A percentile compares a stretch with the other conserved stretches of the same genome.
Conservation (phyloP, 345 rosid species). For the Stellera chamaejasme region DNA sequence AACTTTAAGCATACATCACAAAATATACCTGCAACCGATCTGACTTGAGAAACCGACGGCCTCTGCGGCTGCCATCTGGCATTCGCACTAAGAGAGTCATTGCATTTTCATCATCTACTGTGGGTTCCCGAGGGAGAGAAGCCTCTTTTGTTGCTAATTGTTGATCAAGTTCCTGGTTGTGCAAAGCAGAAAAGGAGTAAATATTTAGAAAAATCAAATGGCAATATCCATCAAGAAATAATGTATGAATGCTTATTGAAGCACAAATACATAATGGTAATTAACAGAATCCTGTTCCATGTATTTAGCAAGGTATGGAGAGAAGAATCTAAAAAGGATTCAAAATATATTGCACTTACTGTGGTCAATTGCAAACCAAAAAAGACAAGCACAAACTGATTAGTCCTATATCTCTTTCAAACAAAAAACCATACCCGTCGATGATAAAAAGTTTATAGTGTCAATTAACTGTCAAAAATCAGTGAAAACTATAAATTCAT, state of each 20-base stretch:
- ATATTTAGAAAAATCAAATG: background rate
- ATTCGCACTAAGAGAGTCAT: conserved; percentile 77
- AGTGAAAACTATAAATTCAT: no score
- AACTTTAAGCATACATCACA: background rate
- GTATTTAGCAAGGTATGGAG: no score
- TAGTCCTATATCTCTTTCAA: no score
- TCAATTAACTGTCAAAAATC: no score
- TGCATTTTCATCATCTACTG: conserved; percentile 75
- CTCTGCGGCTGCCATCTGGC: conserved; percentile 93
- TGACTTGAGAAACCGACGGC: conserved; percentile 87
- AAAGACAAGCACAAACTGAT: no score
- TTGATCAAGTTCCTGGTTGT: conserved; percentile 75
- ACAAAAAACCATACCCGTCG: no score
- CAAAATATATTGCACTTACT: no score
- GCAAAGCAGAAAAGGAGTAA: conserved; percentile 6
- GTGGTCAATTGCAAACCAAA: no score
- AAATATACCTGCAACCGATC: conserved; percentile 64
- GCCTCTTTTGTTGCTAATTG: conserved; percentile 83
- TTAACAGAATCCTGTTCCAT: no score
- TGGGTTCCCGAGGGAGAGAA: conserved; percentile 85
- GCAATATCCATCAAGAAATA: background rate
- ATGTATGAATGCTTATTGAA: background rate
- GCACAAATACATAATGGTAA: no score
- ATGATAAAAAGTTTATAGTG: no score
- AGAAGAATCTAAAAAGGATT: no score